Evolutionary conservation across 2,329 filamentous ascomycete species (phyloP), one percentile per base, ranked within the genome.

Genomic region (Nemania bipapillata): DNA sequence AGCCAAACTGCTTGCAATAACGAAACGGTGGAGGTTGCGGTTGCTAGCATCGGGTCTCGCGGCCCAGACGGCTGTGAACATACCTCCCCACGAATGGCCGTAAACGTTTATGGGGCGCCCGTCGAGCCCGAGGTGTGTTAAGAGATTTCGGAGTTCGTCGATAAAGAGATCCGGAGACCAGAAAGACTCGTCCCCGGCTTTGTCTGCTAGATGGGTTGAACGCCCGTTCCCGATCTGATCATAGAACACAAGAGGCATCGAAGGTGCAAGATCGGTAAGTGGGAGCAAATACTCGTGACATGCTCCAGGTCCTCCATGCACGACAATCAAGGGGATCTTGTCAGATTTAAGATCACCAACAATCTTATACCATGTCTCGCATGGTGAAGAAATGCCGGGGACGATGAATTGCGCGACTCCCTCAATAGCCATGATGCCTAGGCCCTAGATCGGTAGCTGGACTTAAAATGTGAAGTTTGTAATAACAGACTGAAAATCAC

Each of bases 61-160:
- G 4, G 84, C 84, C 76, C 81, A 84, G 32, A 80, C 72, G 0
- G 79, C 79, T 1, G 76, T 84, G 0, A 87, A 75, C 83, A 87
- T 86, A 0, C 83, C 86, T 17, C 86, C 85, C 85, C 85, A 87
- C 22, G 80, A 83, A 40, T 87, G 84, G 1, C 86, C 63, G 22
- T 65, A 65, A 1, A 65, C 56, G 47, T 49, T 55, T 20, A 60
- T 52, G 86, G 28, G 30, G 74, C 82, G 87, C 85, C 0, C 83
- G 85, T n/a, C 85, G 84, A 87, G 78, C 0, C 76, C 77, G 0
- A 74, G 65, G 24, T 72, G 59, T 2, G 61, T 37, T 1, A 72
- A 4, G 1, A 74, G 59, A 37, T 74, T 74, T 7, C 74, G 60
- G 8, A 74, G 47, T 55, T 74, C 73, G 22, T 59, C 58, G 17